These are phyloP conservation scores for Neofusicoccum laricinum DNA, from an alignment of 2,329 filamentous ascomycete genomes.

Conservation along the genomic window DNA sequence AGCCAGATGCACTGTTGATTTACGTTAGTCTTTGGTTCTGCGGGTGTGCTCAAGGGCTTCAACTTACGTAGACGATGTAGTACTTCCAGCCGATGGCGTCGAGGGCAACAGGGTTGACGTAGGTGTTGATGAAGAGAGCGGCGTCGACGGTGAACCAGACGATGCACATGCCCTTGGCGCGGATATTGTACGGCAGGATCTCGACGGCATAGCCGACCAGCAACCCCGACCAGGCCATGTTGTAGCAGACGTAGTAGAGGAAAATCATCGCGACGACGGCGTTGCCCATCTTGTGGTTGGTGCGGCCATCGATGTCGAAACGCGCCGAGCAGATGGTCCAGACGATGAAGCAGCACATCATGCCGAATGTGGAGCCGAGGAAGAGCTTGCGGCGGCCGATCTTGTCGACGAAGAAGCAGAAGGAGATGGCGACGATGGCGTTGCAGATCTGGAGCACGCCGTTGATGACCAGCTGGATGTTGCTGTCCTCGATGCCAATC, in stretches of 20 bases:
- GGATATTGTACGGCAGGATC: slow-evolving; percentile 49
- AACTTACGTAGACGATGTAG: slow-evolving; percentile 59
- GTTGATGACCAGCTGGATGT: slow-evolving; percentile 41
- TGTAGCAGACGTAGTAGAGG: slow-evolving; percentile 52
- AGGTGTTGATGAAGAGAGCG: slow-evolving; percentile 60
- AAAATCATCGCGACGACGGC: slow-evolving; percentile 52
- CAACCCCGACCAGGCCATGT: slow-evolving; percentile 57
- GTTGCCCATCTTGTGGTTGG: slow-evolving; percentile 29
- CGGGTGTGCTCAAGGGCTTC: neutral
- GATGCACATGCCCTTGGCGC: slow-evolving; percentile 49
- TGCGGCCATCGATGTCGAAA: neutral
- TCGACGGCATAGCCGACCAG: slow-evolving; percentile 54
- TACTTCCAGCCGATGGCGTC: slow-evolving; percentile 60
- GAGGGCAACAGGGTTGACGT: slow-evolving; percentile 63
- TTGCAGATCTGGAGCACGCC: slow-evolving; percentile 60
- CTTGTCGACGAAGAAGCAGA: slow-evolving; percentile 55
- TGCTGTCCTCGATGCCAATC: slow-evolving; percentile 55
- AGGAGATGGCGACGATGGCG: slow-evolving; percentile 56
- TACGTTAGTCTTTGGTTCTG: neutral
- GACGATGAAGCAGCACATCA: slow-evolving; percentile 34
- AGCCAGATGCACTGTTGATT: slow-evolving; percentile 47
- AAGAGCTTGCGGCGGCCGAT: slow-evolving; percentile 58
- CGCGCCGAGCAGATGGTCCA: slow-evolving; percentile 46
- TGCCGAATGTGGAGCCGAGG: slow-evolving; percentile 40
- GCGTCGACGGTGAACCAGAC: slow-evolving; percentile 65